A percentile compares a stretch with the other conserved stretches of the same genome.
Conservation (phyloP, 164 flowering plant species). For the Platanus orientalis region DNA sequence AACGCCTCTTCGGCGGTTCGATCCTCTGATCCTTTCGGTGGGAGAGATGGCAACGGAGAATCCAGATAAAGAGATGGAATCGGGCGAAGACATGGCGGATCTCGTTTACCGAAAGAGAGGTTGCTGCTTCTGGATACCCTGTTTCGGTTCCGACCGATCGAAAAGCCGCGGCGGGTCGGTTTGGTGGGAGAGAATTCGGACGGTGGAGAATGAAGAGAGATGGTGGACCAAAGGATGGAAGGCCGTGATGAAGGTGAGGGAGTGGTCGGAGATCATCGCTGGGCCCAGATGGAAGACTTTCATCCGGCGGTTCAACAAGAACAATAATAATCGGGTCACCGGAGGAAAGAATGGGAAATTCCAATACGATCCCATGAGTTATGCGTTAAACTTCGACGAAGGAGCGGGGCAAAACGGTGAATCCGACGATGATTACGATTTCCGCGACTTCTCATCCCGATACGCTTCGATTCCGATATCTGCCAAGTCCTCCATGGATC, state of each 20-base stretch:
- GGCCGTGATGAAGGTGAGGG: conserved; percentile 26
- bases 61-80: neutral
- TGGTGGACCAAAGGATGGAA: conserved; percentile 24
- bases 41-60: neutral
- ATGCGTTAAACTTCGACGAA: conserved; percentile 50
- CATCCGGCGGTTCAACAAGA: conserved; percentile 35
- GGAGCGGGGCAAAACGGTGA: conserved; percentile 22
- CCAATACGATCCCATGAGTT: conserved; percentile 52
- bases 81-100: conserved; percentile 13
- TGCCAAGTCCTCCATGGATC: conserved; percentile 26
- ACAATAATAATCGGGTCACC: neutral
- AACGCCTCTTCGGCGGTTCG: too few relatives aligned
- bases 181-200: conserved; percentile 31
- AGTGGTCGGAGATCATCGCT: conserved; percentile 50
- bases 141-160: conserved; percentile 12
- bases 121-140: conserved; percentile 38
- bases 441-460: conserved; percentile 26
- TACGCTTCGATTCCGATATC: conserved; percentile 24
- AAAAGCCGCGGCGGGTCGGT: conserved; percentile 1
- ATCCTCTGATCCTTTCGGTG: too few relatives aligned
- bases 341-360: conserved; percentile 20
- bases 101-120: conserved; percentile 20
- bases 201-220: conserved; percentile 19
- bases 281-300: conserved; percentile 58
- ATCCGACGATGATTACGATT: conserved; percentile 23